phyloP scores from a whole-genome alignment of 176 grass and related monocot genomes.

The Lolium multiflorum region DNA sequence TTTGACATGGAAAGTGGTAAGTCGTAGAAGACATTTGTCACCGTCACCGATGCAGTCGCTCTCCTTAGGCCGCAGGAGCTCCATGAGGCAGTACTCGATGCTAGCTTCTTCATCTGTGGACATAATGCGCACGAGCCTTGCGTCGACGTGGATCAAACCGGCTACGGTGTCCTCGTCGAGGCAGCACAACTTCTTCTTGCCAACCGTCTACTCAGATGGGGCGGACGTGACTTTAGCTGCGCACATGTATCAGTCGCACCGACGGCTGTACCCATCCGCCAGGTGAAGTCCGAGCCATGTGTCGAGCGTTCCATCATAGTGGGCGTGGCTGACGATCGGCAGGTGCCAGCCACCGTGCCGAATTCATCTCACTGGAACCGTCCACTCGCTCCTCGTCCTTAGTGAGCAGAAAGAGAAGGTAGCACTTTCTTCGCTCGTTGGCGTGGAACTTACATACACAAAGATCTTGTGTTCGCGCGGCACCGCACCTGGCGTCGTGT shows the following conservation, averaged over 20 bases:
- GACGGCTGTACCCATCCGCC: too few species aligned
- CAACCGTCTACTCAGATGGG: neutral
- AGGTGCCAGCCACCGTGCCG: too few species aligned
- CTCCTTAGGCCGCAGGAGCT: neutral
- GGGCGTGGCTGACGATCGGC: too few species aligned
- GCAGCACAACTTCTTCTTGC: neutral
- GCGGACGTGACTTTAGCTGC: neutral
- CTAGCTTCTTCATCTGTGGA: neutral
- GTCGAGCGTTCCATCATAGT: too few species aligned
- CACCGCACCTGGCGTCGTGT: neutral
- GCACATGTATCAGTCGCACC: too few species aligned
- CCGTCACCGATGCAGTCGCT: neutral
- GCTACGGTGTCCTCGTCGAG: neutral
- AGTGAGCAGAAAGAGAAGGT: neutral
- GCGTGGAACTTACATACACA: neutral
- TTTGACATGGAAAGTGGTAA: neutral
- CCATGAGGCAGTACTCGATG: conserved; percentile 11
- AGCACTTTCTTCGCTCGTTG: too few species aligned
- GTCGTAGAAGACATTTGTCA: neutral
- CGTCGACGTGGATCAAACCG: neutral
- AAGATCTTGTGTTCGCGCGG: neutral
- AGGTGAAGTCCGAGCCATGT: too few species aligned
- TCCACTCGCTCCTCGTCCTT: too few species aligned
- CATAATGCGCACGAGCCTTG: neutral
- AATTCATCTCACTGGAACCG: too few species aligned